A percentile compares a stretch with the other conserved stretches of the same genome.
These are phyloP conservation scores for Cunninghamia lanceolata DNA, from an alignment of 75 land plant species.

Conservation along the genomic window DNA sequence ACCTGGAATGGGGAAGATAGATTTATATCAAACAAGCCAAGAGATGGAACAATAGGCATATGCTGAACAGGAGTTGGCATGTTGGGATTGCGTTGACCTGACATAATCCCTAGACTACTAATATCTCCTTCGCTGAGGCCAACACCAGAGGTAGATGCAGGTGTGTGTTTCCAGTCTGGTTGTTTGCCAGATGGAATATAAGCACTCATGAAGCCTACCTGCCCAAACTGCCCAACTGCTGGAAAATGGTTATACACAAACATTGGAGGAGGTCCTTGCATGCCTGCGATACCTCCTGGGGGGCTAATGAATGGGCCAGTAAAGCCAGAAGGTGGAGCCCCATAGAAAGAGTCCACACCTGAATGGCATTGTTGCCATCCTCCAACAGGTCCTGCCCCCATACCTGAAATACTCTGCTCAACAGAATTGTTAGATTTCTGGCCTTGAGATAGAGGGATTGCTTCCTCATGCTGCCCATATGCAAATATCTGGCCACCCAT, in stretches of 20 bases:
- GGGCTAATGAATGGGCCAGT: conserved; percentile 77
- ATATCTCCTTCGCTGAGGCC: conserved; percentile 47
- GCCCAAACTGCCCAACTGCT: conserved; percentile 90
- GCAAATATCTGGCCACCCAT: conserved; percentile 73
- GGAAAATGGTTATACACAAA: conserved; percentile 87
- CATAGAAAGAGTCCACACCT: conserved; percentile 81
- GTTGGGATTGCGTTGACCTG: conserved; percentile 48
- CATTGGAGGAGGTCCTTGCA: conserved; percentile 93
- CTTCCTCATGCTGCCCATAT: conserved; percentile 63
- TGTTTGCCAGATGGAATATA: conserved; percentile 93
- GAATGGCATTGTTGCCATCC: conserved; percentile 88
- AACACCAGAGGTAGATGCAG: conserved; percentile 38
- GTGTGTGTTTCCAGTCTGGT: conserved; percentile 95
- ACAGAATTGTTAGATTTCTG: conserved; percentile 34
- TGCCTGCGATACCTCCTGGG: conserved; percentile 69
- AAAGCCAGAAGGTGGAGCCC: conserved; percentile 76
- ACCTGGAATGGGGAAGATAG: conserved; percentile 86
- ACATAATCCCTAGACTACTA: conserved; percentile 42
- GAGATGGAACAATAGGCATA: conserved; percentile 67
- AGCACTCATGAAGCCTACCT: conserved; percentile 66
- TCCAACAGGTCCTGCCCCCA: conserved; percentile 39
- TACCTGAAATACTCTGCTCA: conserved; percentile 15
- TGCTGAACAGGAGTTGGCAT: conserved; percentile 61
- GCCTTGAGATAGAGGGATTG: conserved; percentile 33
- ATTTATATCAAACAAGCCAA: conserved; percentile 77